Evolutionary conservation across 352 stramenopile species (phyloP).

Genomic region (Globisporangium irregulare): DNA sequence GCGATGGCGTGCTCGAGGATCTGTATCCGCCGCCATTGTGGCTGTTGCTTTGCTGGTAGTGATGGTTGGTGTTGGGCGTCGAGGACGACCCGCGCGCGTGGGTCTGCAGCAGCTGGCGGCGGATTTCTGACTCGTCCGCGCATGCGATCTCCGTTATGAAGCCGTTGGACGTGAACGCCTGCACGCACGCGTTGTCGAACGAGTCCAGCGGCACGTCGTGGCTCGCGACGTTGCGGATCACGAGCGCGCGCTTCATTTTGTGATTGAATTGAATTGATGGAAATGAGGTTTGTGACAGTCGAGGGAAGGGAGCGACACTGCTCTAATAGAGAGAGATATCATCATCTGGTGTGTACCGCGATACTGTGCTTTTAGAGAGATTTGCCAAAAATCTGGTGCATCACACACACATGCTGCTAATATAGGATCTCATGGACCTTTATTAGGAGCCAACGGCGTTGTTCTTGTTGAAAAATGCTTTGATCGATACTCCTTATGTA

Average conservation of each 20-base stretch:
- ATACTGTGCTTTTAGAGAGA: too few species aligned
- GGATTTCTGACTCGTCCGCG: constrained; percentile 51
- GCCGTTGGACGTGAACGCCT: constrained; percentile 59
- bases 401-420: too few species aligned
- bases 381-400: background rate
- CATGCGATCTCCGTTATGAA: constrained; percentile 75
- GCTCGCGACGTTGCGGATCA: constrained; percentile 75
- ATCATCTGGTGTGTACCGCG: background rate
- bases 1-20: background rate
- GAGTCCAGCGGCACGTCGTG: constrained; percentile 70
- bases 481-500: too few species aligned
- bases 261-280: background rate
- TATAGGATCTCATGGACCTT: too few species aligned
- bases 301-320: background rate
- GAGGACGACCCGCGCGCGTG: constrained; percentile 28
- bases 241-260: constrained; percentile 70
- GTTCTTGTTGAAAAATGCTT: too few species aligned
- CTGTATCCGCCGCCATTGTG: background rate
- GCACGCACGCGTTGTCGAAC: constrained; percentile 75
- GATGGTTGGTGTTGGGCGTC: constrained; percentile 17
- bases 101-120: constrained; percentile 54
- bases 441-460: too few species aligned
- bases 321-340: background rate
- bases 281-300: background rate
- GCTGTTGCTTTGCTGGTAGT: constrained; percentile 20